Evolutionary conservation across 2,329 filamentous ascomycete species (phyloP).

Genomic region (Cadophora sp.): DNA sequence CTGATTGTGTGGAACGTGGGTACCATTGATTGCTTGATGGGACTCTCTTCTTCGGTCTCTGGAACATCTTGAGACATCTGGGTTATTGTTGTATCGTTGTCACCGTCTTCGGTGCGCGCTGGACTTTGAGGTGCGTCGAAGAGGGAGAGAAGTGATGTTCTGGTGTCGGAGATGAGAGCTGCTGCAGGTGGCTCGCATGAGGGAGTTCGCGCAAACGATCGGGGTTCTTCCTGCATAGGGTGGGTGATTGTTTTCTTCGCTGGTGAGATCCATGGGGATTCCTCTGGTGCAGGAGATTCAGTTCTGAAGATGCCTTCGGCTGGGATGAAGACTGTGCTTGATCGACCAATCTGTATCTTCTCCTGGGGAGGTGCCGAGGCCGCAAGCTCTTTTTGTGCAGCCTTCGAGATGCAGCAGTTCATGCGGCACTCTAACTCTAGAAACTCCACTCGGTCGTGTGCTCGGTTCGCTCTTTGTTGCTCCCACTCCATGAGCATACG

Average conservation of each 20-base stretch:
- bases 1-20: constrained; percentile 43
- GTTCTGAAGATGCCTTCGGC: constrained; percentile 69
- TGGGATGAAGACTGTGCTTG: constrained; percentile 58
- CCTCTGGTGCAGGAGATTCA: constrained; percentile 49
- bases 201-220: constrained; percentile 61
- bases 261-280: constrained; percentile 38
- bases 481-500: constrained; percentile 54
- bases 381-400: constrained; percentile 20
- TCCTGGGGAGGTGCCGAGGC: background rate
- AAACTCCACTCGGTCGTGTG: constrained; percentile 77
- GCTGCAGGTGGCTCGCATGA: constrained; percentile 68
- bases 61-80: constrained; percentile 38
- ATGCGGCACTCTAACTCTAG: constrained; percentile 77
- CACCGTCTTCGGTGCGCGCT: constrained; percentile 36
- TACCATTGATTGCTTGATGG: constrained; percentile 27
- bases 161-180: constrained; percentile 58
- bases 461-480: constrained; percentile 67
- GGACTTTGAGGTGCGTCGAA: constrained; percentile 58
- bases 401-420: constrained; percentile 66
- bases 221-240: constrained; percentile 22
- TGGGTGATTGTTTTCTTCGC: constrained; percentile 28
- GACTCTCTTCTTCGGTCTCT: constrained; percentile 21
- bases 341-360: constrained; percentile 17
- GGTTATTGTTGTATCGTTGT: constrained; percentile 40
- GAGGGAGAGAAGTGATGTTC: constrained; percentile 66